Base-by-base conservation (phyloP, 805 yeast genomes). In the Metschnikowia gelsemii region DNA sequence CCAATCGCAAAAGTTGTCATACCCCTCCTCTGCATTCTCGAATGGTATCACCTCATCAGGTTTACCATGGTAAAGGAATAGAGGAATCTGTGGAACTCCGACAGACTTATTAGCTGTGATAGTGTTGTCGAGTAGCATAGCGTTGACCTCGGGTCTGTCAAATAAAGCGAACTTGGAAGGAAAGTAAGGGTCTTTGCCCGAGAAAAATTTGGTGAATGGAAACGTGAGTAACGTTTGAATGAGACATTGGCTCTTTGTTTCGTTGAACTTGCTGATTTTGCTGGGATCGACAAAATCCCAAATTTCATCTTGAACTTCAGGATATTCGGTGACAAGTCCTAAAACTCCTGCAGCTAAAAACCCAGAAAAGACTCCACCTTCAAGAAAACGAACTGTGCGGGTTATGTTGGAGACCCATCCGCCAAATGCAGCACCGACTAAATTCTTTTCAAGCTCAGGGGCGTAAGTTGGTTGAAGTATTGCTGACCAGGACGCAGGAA, bases 401-500 rank as follows among this genome's bases (percentile, higher is more conserved):
- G 63, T 59, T 19, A 63, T 53, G 42, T 66, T 64, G n/a, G 66
- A 57, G 17, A 61, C 63, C 52, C 64, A 57, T 4, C 73, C 73
- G 5, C 73, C 73, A 13, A 64, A 21, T 1, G 66, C 64, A 18
- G 57, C 67, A 13, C 71, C 73, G 45, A 56, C 44, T 39, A 57
- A 9, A 49, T 40, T 35, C 19, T 23, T 9, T 17, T 46, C 23
- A 19, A 55, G 51, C 12, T 67, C 72, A 1, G 66, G 64, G 4
- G 72, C 72, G 41, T 68, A 68, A 2, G 45, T 42, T 7, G 70
- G 70, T 44, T 62, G 69, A 20, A 63, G 47, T 5, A 63, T 50
- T 3, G 68, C 63, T n/a, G 71, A 70, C 72, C 72, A 68, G 8
- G 63, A 60, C 14, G 66, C 41, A 7, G 72, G 68, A 19, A 66